Evolutionary conservation across 2,329 filamentous ascomycete genomes (phyloP), one percentile per base, ranked within the genome.

Genomic region (Cytospora schulzeri): DNA sequence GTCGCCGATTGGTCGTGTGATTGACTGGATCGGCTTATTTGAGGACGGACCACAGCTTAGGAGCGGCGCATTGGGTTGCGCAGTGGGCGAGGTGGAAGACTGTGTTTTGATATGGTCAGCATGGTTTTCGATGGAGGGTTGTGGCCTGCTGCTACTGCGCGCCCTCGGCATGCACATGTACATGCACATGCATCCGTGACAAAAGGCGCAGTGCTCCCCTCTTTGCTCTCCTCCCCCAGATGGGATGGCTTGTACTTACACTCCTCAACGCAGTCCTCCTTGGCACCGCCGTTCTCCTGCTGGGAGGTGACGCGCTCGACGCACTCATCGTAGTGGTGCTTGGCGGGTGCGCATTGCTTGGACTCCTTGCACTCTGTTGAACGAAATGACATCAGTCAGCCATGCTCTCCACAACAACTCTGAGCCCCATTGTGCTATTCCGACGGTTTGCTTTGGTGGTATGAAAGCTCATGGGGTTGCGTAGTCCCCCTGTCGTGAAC

Each of bases 51-150:
- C 92, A 99, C 74, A 99, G 90, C 89, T 97, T 97, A 75, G 94
- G 93, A 62, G 95, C 95, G 69, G 95, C 94, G 78, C 95, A 99
- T 77, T 90, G 83, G 74, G 87, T 91, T 69, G 94, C 92, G 84
- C 95, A 99, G 86, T 98, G 95, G 73, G 91, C 89, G 73, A 99
- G 91, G 82, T 99, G 94, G 91, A 99, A 99, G 85, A 97, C 94
- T 97, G 72, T n/a, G 59, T 53, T 38, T 26, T 33, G 12, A 15
- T 56, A 8, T 48, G 26, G 55, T 70, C 45, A 66, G 67, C 45
- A 65, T 24, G n/a, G 3, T 24, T 24, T 12, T 24, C 8, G n/a
- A 5, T 3, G 8, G 41, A 48, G n/a, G 4, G 22, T 41, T 19
- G 41, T 48, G 41, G 41, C 17, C 41, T 17, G 15, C 45, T 24